Evolutionary conservation across 176 grass and related monocot species (phyloP).

Genomic region (Lolium multiflorum): DNA sequence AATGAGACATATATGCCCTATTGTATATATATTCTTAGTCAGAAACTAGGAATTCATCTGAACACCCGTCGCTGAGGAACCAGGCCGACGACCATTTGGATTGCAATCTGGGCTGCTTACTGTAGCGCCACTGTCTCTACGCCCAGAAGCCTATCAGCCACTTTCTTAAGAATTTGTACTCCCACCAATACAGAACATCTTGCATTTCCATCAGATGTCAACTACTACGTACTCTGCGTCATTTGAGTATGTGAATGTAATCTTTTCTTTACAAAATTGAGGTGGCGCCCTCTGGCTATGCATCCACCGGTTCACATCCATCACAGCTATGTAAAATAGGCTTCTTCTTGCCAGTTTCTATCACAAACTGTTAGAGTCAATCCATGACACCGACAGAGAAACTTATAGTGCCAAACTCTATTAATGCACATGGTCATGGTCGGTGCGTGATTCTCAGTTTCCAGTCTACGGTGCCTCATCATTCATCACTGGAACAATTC

Average conservation of each 20-base stretch:
- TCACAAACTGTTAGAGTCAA: not conserved
- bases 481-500: slow-evolving; percentile 67
- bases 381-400: not conserved
- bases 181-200: slow-evolving; percentile 25
- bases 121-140: too few species aligned
- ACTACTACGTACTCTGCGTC: slow-evolving; percentile 17
- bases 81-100: too few species aligned
- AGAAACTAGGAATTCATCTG: too few species aligned
- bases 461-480: not conserved
- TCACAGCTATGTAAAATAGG: not conserved
- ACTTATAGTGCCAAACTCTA: not conserved
- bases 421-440: not conserved
- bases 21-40: too few species aligned
- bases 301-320: not conserved
- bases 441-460: not conserved
- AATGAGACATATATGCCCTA: too few species aligned
- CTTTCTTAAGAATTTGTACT: not conserved
- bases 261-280: slow-evolving; percentile 1
- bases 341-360: not conserved
- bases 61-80: too few species aligned
- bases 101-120: too few species aligned
- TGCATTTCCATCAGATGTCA: slow-evolving; percentile 40
- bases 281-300: not conserved
- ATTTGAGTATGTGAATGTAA: slow-evolving; percentile 17
- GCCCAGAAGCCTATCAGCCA: not conserved